Base-by-base conservation (phyloP, 2,329 filamentous ascomycete species). In the Emmonsiellopsis sp. region DNA sequence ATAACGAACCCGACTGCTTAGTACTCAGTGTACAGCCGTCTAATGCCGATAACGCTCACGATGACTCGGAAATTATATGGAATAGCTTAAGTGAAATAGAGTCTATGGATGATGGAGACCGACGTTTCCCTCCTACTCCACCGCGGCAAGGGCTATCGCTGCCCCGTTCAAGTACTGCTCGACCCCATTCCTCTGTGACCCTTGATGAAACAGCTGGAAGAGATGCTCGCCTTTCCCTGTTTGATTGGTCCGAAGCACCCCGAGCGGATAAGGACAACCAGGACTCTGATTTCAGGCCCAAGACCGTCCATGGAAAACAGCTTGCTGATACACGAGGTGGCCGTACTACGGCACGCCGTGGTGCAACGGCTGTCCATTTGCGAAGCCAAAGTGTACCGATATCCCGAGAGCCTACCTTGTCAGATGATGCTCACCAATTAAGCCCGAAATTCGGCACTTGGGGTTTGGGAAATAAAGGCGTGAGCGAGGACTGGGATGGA, bases 401-500 rank as follows among this genome's bases (percentile, higher is more conserved):
- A 13, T 59, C 80, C 66, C 60, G 80, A 75, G 70, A 76, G 63
- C 57, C 71, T 66, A 60, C 74, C 65, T 54, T 76, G 70, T 63
- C 74, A 69, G 69, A 71, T 63, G 67, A 79, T 65, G 59, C 74
- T 68, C 58, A 75, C 69, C 65, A 80, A 68, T 61, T 80, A 68
- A 71, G 70, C 21, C 66, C 69, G 61, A 85, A 85, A 61, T 84
- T 84, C 62, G 81, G 80, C 42, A 83, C 82, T 3, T 85, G 82
- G 82, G 80, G 80, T n/a, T 71, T 84, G 33, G 82, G 82, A 14
- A 82, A 76, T 64, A 85, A 85, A 62, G 81, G 78, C 46, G 80
- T 82, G 21, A 84, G 78, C 27, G 82, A 85, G 63, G 82, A 85
- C 62, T 85, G 82, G 82, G 82, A 85, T 61, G 81, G 82, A 51